Conservation (phyloP, 139 green algal species). For the Chlorella sorokiniana region DNA sequence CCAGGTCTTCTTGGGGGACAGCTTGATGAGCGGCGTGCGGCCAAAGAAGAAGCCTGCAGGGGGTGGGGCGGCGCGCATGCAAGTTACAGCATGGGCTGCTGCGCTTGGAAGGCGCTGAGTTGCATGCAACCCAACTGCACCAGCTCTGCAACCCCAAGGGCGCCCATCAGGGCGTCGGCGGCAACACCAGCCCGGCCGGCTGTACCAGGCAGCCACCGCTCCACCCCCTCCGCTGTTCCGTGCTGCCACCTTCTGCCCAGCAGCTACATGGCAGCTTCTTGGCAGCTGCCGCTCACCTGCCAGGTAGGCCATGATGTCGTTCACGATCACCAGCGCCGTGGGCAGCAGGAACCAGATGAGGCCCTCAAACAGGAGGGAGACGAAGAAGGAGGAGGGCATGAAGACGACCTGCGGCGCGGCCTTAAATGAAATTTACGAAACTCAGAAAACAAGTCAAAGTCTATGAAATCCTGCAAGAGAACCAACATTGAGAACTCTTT, state of each 20-base stretch:
- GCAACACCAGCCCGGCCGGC: too few species aligned
- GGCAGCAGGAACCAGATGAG: slow-evolving; percentile 98
- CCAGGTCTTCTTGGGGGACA: slow-evolving; percentile 99
- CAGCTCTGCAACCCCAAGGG: too few species aligned
- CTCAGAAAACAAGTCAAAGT: too few species aligned
- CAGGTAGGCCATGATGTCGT: slow-evolving; percentile 97
- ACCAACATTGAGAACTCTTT: too few species aligned
- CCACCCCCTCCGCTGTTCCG: too few species aligned
- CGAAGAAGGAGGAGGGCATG: slow-evolving; percentile 88
- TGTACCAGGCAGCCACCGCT: too few species aligned
- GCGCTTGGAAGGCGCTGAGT: too few species aligned
- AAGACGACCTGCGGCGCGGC: slow-evolving; percentile 66
- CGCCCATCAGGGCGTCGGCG: too few species aligned
- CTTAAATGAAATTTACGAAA: too few species aligned
- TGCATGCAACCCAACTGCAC: too few species aligned
- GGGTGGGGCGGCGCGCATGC: neutral
- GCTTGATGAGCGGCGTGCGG: slow-evolving; percentile 94
- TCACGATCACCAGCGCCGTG: slow-evolving; percentile 91
- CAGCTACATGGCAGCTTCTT: neutral
- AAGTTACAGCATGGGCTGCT: neutral
- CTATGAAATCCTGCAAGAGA: too few species aligned
- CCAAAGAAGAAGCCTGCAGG: slow-evolving; percentile 90
- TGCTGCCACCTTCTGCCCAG: neutral
- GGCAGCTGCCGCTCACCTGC: slow-evolving; percentile 53
- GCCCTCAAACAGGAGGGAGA: slow-evolving; percentile 90